Evolutionary conservation across 1,139 yeast species (phyloP).

Genomic region (Lodderomyces theae): DNA sequence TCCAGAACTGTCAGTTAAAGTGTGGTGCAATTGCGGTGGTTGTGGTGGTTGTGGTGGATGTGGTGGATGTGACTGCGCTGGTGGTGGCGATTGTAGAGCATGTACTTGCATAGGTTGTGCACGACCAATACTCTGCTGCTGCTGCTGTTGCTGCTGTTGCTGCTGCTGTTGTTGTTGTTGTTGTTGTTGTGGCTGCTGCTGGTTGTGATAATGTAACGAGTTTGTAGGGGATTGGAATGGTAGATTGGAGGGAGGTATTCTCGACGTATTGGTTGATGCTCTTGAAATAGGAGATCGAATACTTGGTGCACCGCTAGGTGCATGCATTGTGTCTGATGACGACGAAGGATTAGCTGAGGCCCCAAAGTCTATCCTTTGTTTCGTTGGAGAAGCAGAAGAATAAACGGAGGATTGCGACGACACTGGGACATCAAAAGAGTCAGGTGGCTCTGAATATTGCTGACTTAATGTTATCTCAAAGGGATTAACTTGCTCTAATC

Average conservation of each 20-base stretch:
- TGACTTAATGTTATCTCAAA: constrained; percentile 3
- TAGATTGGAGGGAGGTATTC: constrained; percentile 3
- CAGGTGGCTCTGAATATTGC: not conserved
- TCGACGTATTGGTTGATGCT: constrained; percentile 5
- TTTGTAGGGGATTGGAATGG: constrained; percentile 3
- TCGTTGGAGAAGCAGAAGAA: constrained; percentile 3
- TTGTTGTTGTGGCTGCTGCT: too few relatives aligned
- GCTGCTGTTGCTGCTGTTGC: too few relatives aligned
- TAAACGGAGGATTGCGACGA: constrained; percentile 4
- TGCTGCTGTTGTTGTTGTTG: too few relatives aligned
- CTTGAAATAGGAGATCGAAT: constrained; percentile 5
- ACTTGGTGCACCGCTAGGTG: not conserved
- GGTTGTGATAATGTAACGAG: too few relatives aligned
- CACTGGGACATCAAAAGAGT: constrained; percentile 1
- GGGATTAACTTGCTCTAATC: constrained; percentile 3
- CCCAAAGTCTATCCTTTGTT: not conserved
- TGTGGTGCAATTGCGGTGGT: constrained; percentile 4
- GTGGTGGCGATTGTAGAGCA: too few relatives aligned
- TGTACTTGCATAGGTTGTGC: constrained; percentile 4
- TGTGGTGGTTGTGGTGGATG: constrained; percentile 3
- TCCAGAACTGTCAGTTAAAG: constrained; percentile 5
- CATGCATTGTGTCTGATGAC: not conserved
- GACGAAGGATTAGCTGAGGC: not conserved
- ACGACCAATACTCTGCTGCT: not conserved
- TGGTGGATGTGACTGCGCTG: not conserved